phyloP scores from a whole-genome alignment of 2,329 filamentous ascomycete genomes.

The Talaromyces sp. region DNA sequence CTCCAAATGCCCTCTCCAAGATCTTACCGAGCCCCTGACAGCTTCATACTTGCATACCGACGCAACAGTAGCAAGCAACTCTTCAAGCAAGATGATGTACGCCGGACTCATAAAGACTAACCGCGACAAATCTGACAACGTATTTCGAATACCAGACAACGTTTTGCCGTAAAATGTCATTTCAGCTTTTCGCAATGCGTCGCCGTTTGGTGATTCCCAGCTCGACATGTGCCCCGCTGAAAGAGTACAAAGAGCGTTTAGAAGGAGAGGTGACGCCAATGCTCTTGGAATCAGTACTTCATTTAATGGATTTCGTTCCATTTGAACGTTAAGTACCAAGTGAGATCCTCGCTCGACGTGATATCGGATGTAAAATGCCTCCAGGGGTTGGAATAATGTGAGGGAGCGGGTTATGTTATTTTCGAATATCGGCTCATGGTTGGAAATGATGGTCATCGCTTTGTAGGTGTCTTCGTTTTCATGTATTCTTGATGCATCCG shows the following conservation, averaged over 20 bases:
- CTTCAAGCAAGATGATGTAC: constrained; percentile 23
- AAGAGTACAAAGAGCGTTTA: constrained; percentile 38
- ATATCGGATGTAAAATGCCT: constrained; percentile 39
- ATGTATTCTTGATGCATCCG: background rate
- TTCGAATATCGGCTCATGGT: background rate
- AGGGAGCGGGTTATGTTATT: background rate
- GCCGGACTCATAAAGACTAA: constrained; percentile 17
- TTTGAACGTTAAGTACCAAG: constrained; percentile 37
- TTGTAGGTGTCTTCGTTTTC: background rate
- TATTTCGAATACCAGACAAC: constrained; percentile 31
- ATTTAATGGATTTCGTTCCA: constrained; percentile 35
- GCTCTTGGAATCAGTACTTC: constrained; percentile 37
- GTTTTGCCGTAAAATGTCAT: constrained; percentile 34
- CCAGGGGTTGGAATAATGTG: constrained; percentile 19
- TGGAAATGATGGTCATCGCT: background rate
- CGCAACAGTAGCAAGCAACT: constrained; percentile 34
- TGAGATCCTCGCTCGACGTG: constrained; percentile 35
- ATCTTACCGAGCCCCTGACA: constrained; percentile 37
- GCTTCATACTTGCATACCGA: constrained; percentile 40
- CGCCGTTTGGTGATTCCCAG: constrained; percentile 24
- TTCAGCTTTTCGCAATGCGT: constrained; percentile 28
- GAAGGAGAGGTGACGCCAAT: constrained; percentile 34
- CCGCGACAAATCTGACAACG: constrained; percentile 22
- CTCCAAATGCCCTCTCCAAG: constrained; percentile 37
- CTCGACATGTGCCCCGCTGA: constrained; percentile 39